A percentile compares a stretch with the other conserved stretches of the same genome.
Evolutionary conservation across 106 monocot species (phyloP).

Genomic region (Dioscorea dumetorum): DNA sequence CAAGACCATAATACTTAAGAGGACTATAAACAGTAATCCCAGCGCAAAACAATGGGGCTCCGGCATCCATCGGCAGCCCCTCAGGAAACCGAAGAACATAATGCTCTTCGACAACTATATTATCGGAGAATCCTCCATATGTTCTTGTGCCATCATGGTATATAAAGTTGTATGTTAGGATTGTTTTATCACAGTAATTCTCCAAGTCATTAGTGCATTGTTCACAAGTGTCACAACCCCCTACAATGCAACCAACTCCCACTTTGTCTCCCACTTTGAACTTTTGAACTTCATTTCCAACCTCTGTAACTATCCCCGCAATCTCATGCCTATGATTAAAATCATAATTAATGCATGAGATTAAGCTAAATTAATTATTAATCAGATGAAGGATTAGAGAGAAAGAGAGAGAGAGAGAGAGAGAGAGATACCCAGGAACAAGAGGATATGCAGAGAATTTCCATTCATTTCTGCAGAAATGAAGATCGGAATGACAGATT

Average conservation of each 20-base stretch:
- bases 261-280: constrained; percentile 1
- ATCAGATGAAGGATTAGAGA: background rate
- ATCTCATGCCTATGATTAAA: constrained; percentile 1
- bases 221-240: background rate
- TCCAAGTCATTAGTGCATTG: background rate
- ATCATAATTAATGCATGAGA: background rate
- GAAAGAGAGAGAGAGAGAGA: no score
- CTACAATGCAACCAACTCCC: background rate
- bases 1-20: background rate
- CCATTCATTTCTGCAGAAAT: background rate
- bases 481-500: constrained; percentile 9
- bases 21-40: constrained; percentile 3
- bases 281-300: background rate
- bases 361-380: background rate
- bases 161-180: constrained; percentile 1
- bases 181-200: background rate
- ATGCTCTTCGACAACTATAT: constrained; percentile 4
- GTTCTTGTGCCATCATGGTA: background rate
- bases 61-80: background rate
- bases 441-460: constrained; percentile 2
- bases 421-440: constrained; percentile 2
- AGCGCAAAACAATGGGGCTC: background rate
- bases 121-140: background rate
- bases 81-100: constrained; percentile 4
- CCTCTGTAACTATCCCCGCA: background rate